Conservation (phyloP, 2,329 filamentous ascomycete genomes). For the Pezizomycotina sp. region DNA sequence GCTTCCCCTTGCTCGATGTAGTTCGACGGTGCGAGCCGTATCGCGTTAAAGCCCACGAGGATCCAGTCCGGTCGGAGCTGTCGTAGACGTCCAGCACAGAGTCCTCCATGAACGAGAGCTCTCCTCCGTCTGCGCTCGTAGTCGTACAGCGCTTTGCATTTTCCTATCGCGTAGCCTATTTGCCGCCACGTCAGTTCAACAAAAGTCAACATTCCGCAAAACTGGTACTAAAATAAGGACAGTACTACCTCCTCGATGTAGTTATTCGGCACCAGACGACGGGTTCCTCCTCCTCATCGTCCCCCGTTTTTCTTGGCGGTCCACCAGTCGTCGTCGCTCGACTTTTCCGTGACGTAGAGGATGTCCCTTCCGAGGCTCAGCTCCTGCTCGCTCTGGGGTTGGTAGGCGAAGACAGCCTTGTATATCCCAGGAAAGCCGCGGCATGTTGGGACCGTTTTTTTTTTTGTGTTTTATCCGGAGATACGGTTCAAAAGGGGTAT, state of each 20-base stretch:
- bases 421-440: slow-evolving; percentile 64
- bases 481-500: no score
- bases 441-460: slow-evolving; percentile 20
- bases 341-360: slow-evolving; percentile 76
- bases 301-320: slow-evolving; percentile 81
- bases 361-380: slow-evolving; percentile 71
- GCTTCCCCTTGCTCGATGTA: slow-evolving; percentile 62
- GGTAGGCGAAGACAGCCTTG: slow-evolving; percentile 83
- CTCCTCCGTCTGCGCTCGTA: slow-evolving; percentile 91
- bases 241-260: slow-evolving; percentile 76
- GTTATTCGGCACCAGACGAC: slow-evolving; percentile 78
- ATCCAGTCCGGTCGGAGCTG: slow-evolving; percentile 88
- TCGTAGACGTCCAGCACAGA: slow-evolving; percentile 72
- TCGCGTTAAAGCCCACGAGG: slow-evolving; percentile 65
- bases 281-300: slow-evolving; percentile 78
- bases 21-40: slow-evolving; percentile 86
- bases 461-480: no score
- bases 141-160: slow-evolving; percentile 90
- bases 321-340: slow-evolving; percentile 74
- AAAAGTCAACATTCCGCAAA: slow-evolving; percentile 14
- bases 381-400: slow-evolving; percentile 71
- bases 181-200: slow-evolving; percentile 1
- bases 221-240: slow-evolving; percentile 7
- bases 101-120: slow-evolving; percentile 88
- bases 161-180: slow-evolving; percentile 46